Conservation (phyloP, 805 yeast species). For the Saccharomycopsis malanga region DNA sequence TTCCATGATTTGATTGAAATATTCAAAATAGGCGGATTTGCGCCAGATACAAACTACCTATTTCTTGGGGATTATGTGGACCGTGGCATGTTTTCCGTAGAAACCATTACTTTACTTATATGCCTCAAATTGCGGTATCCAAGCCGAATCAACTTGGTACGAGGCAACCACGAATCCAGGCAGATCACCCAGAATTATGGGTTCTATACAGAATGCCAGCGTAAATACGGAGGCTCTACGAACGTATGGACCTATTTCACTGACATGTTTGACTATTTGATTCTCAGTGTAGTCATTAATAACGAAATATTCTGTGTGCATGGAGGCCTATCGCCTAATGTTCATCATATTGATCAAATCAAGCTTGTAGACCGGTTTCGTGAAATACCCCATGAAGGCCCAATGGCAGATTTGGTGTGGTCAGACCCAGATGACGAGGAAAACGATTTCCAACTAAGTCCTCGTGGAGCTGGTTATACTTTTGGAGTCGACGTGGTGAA, state of each 20-base stretch:
- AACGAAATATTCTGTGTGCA: slow-evolving; percentile 89
- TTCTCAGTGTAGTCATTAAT: slow-evolving; percentile 85
- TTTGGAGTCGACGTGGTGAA: slow-evolving; percentile 89
- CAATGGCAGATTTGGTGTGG: slow-evolving; percentile 99
- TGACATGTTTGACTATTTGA: slow-evolving; percentile 85
- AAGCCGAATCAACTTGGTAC: slow-evolving; percentile 63
- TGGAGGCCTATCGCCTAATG: slow-evolving; percentile 93
- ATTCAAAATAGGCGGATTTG: slow-evolving; percentile 85
- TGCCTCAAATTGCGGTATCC: slow-evolving; percentile 87
- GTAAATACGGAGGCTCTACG: slow-evolving; percentile 70
- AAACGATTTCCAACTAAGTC: slow-evolving; percentile 75
- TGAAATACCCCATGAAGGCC: slow-evolving; percentile 98
- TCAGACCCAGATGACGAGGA: slow-evolving; percentile 89
- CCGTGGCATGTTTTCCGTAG: slow-evolving; percentile 88
- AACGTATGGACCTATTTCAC: slow-evolving; percentile 87
- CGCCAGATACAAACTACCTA: slow-evolving; percentile 89
- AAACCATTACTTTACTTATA: slow-evolving; percentile 78
- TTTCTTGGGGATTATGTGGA: slow-evolving; percentile 96
- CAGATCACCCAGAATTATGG: slow-evolving; percentile 98
- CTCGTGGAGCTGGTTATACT: slow-evolving; percentile 97
- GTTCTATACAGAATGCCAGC: slow-evolving; percentile 87
- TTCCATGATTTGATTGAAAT: slow-evolving; percentile 90
- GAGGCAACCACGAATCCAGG: slow-evolving; percentile 96
- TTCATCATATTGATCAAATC: slow-evolving; percentile 90
- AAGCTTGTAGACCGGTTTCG: slow-evolving; percentile 82